Base-by-base conservation (phyloP, 768 basidiomycete species). In the Fomitopsis serialis region DNA sequence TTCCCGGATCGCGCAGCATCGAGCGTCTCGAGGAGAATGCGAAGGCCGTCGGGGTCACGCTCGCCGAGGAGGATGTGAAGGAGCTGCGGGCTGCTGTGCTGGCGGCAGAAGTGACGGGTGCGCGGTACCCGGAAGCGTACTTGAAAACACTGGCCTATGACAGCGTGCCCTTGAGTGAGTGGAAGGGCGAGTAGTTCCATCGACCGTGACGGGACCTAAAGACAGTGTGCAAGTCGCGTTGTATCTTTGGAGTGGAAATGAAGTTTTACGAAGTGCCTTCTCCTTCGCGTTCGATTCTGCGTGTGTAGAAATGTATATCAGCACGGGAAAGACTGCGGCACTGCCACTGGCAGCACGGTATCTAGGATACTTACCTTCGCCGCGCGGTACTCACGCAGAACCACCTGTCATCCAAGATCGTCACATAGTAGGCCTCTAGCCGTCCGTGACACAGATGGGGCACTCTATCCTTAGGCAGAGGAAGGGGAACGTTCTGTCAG, bases 1-100 rank as follows among this genome's bases (percentile, higher is more conserved):
- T 57, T 27, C 56, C 56, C 2, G 54, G 56, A 1, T 53, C 54
- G 2, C 74, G 27, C 13, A 27, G 11, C 12, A 23, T 51, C 24
- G 15, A 17, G 8, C 50, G 29, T 19, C 44, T 53, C 9, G 44
- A 53, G 52, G 52, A 53, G 52, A 53, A 53, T 24, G 42, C 44
- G 21, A 35, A 42, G 29, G 52, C 44, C 8, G 43, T 27, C 3
- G 44, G 45, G 4, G n/a, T 53, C 43, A 45, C 5, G 21, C 22
- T 45, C 4, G 13, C 34, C 17, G n/a, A 25, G n/a, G 52, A 53
- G 34, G 52, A 45, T 44, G 10, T 52, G n/a, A 44, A 52, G 42
- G 17, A 27, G 29, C 24, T 52, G 11, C 40, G 43, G 9, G 50
- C 22, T 3, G 50, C 43, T 6, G 50, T 42, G 24, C n/a, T 22